These are phyloP conservation scores for Aspergillus brunneoviolaceus DNA, from an alignment of 2,329 filamentous ascomycete species.

Conservation along the genomic window DNA sequence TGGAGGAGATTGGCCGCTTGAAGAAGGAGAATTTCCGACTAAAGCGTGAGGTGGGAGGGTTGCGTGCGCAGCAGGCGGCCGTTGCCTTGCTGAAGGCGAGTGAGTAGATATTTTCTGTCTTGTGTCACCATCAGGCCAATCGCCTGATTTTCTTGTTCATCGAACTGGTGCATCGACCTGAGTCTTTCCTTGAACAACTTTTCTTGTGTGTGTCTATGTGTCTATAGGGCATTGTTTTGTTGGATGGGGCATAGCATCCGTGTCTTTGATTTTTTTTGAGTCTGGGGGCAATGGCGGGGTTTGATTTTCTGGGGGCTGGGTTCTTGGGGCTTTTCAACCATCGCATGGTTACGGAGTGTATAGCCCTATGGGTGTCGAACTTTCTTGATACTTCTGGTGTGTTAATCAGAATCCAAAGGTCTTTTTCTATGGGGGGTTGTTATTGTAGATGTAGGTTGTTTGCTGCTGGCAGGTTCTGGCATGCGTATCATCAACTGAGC, in stretches of 20 bases:
- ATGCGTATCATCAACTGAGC: too few relatives aligned
- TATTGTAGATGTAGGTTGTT: too few relatives aligned
- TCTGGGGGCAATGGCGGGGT: not conserved
- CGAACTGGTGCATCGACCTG: too few relatives aligned
- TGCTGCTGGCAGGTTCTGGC: too few relatives aligned
- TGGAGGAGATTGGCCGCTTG: slow-evolving; percentile 73
- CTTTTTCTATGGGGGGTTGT: too few relatives aligned
- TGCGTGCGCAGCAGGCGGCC: slow-evolving; percentile 52
- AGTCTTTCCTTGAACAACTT: too few relatives aligned
- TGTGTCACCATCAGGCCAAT: not conserved
- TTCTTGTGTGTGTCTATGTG: not conserved
- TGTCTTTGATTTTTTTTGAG: not conserved
- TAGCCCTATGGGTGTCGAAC: not conserved
- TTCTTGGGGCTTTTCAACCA: not conserved
- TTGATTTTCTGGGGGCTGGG: not conserved
- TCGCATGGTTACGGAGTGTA: slow-evolving; percentile 14
- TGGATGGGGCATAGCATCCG: not conserved
- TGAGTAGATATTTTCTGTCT: slow-evolving; percentile 17
- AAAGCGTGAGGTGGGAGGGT: slow-evolving; percentile 76
- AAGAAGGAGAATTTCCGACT: slow-evolving; percentile 84
- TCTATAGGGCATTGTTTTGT: not conserved
- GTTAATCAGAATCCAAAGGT: too few relatives aligned
- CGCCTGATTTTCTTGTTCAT: not conserved
- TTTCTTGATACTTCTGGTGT: not conserved
- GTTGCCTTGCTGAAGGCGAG: slow-evolving; percentile 32